A percentile compares a stretch with the other conserved stretches of the same genome.
phyloP scores from a whole-genome alignment of 208 protist species.

The Leishmania mexicana region DNA sequence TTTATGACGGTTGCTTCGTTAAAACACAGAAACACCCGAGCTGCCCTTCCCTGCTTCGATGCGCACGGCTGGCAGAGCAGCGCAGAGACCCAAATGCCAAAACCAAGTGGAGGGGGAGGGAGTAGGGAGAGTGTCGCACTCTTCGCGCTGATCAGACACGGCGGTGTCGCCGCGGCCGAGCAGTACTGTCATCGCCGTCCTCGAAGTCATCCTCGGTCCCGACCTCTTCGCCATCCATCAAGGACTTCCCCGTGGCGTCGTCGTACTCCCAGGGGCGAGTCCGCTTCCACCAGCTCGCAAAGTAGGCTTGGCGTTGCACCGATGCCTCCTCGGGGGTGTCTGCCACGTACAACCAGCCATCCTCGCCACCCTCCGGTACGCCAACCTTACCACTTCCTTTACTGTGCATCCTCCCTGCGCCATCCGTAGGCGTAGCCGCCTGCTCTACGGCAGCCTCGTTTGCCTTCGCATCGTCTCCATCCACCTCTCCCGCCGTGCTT shows the following conservation, averaged over 20 bases:
- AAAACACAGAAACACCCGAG: neutral
- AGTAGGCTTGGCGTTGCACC: constrained; percentile 40
- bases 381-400: neutral
- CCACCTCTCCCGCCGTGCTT: neutral
- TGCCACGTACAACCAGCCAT: constrained; percentile 78
- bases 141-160: neutral
- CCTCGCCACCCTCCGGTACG: constrained; percentile 38
- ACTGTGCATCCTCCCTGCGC: neutral
- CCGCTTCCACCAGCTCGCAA: constrained; percentile 39
- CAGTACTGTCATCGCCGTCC: neutral
- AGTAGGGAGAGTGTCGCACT: neutral
- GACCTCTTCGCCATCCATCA: constrained; percentile 12
- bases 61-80: neutral
- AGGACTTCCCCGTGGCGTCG: neutral
- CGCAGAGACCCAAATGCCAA: neutral
- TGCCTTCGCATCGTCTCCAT: neutral
- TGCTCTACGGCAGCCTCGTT: neutral
- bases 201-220: constrained; percentile 22
- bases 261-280: constrained; percentile 48
- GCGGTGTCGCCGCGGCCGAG: neutral
- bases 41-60: neutral
- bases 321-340: constrained; percentile 35
- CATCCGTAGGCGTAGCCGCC: neutral
- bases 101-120: neutral
- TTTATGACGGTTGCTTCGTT: neutral